Percentiles rank a stretch among this genome's conserved stretches.
phyloP scores from a whole-genome alignment of 1,139 yeast species.

The Yamadazyma sp. region DNA sequence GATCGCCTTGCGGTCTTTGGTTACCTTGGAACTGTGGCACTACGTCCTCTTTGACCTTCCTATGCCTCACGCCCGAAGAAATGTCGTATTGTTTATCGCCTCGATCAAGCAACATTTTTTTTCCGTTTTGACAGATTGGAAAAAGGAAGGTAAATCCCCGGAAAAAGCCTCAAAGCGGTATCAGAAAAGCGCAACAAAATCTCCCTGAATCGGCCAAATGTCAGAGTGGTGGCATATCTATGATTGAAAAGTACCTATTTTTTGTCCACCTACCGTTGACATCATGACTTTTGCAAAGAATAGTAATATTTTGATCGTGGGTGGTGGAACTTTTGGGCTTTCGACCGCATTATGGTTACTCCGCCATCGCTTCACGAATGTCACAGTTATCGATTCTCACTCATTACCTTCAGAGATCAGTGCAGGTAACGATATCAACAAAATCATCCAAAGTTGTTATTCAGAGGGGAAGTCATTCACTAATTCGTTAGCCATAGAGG shows the following conservation, averaged over 20 bases:
- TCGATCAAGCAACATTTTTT: too few species aligned
- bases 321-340: constrained; percentile 47
- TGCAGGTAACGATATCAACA: constrained; percentile 12
- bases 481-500: constrained; percentile 15
- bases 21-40: too few species aligned
- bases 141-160: too few species aligned
- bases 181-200: too few species aligned
- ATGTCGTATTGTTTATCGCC: not conserved
- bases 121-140: too few species aligned
- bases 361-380: constrained; percentile 14
- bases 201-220: too few species aligned
- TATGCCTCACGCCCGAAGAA: too few species aligned
- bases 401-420: constrained; percentile 8
- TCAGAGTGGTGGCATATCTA: too few species aligned
- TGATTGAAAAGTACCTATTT: not conserved
- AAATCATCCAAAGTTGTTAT: constrained; percentile 10
- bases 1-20: too few species aligned
- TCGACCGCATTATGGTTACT: constrained; percentile 37
- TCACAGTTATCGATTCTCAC: constrained; percentile 12
- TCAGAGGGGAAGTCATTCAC: constrained; percentile 2
- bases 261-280: too few species aligned
- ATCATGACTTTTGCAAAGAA: not conserved
- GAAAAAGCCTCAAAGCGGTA: too few species aligned
- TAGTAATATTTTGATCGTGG: constrained; percentile 19
- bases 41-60: too few species aligned